phyloP scores from a whole-genome alignment of 1,284 basidiomycete genomes.

The Tilletiopsis washingtonensis region DNA sequence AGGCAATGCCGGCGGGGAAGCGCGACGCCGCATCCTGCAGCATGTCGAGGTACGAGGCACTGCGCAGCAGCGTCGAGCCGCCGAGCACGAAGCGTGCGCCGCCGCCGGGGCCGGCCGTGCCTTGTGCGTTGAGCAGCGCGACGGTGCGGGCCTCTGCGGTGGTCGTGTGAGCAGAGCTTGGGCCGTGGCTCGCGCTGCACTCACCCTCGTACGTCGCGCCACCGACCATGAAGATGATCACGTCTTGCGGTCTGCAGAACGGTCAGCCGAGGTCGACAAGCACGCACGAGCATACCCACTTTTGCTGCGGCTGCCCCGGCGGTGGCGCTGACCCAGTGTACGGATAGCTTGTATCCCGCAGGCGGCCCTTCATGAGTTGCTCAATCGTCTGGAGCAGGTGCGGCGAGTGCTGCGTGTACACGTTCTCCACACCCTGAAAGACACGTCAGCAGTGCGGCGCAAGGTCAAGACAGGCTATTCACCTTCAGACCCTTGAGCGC shows the following conservation, averaged over 20 bases:
- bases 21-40: slow-evolving; percentile 36
- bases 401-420: slow-evolving; percentile 95
- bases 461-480: slow-evolving; percentile 54
- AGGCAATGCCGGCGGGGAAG: slow-evolving; percentile 24
- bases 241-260: slow-evolving; percentile 30
- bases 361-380: slow-evolving; percentile 71
- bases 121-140: slow-evolving; percentile 33
- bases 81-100: slow-evolving; percentile 38
- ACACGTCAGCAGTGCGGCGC: too few relatives aligned
- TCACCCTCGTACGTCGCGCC: slow-evolving; percentile 42
- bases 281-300: background rate
- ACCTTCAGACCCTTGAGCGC: slow-evolving; percentile 93
- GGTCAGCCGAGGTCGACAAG: background rate
- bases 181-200: background rate
- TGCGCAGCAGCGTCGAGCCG: slow-evolving; percentile 40
- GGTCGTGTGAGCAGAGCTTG: too few relatives aligned
- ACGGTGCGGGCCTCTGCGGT: slow-evolving; percentile 30
- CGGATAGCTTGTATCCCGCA: slow-evolving; percentile 82
- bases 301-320: background rate
- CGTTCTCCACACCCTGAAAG: slow-evolving; percentile 97
- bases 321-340: slow-evolving; percentile 51
- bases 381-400: slow-evolving; percentile 89
- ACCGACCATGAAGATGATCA: slow-evolving; percentile 45
- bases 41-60: slow-evolving; percentile 35
- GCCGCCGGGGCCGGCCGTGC: slow-evolving; percentile 13